Base-by-base conservation (phyloP, 1,284 basidiomycete species). In the Mycosarcoma maydis region DNA sequence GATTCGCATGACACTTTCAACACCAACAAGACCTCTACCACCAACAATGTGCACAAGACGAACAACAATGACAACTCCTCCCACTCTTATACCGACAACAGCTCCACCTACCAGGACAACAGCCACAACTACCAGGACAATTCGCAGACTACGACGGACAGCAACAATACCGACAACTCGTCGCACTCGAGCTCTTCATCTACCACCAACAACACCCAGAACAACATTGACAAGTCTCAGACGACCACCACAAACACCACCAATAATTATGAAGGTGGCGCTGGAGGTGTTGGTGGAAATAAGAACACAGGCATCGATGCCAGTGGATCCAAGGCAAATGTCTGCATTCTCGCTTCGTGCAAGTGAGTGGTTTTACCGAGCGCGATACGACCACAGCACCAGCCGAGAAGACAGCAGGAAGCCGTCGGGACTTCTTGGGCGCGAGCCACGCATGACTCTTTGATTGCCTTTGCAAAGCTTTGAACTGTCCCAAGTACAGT, bases 341-440 rank as follows among this genome's bases (percentile, higher is more conserved):
- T 59, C 7, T 59, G 56, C 44, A 59, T 59, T 22, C 49, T 59
- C 10, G 56, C 56, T 27, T 46, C 48, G 14, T 59, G 56, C 49
- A 51, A 52, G 26, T 59, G 17, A 29, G 27, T 29, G n/a, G n/a
- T n/a, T n/a, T n/a, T n/a, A n/a, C n/a, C n/a, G n/a, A n/a, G n/a
- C n/a, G n/a, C n/a, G n/a, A n/a, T n/a, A n/a, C n/a, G n/a, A n/a
- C n/a, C n/a, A n/a, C n/a, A n/a, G n/a, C n/a, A n/a, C n/a, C n/a
- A n/a, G n/a, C n/a, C n/a, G n/a, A 4, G 29, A 30, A 30, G 29
- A 8, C 14, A 14, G 9, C 32, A 34, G 32, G 32, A 34, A 34
- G 32, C n/a, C 10, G 32, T n/a, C 32, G 32, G 32, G 32, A n/a
- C 32, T n/a, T n/a, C n/a, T n/a, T n/a, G n/a, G n/a, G n/a, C n/a